These are phyloP conservation scores for Trichoderma sp. DNA, from an alignment of 2,329 filamentous ascomycete species.

Conservation along the genomic window DNA sequence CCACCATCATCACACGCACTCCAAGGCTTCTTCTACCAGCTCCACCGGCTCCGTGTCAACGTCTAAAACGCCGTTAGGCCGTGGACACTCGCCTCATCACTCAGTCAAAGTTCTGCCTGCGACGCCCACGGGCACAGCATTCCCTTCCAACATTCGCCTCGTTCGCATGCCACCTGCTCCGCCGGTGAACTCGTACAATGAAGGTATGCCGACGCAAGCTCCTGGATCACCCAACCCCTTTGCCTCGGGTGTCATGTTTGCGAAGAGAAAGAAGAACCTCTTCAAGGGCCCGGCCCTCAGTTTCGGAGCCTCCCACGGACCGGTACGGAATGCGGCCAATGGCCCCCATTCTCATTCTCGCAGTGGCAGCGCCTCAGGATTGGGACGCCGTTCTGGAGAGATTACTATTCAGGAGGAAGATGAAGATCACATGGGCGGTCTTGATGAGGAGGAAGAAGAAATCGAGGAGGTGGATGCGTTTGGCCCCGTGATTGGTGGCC, in stretches of 20 bases:
- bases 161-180: constrained; percentile 63
- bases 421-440: constrained; percentile 49
- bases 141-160: constrained; percentile 84
- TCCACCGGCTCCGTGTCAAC: constrained; percentile 74
- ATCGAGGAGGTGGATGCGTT: constrained; percentile 63
- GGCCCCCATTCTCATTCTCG: constrained; percentile 53
- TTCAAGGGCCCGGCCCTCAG: constrained; percentile 79
- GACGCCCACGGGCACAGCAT: constrained; percentile 72
- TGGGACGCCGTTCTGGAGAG: constrained; percentile 70
- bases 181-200: constrained; percentile 57
- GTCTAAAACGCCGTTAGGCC: constrained; percentile 65
- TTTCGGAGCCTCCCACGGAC: constrained; percentile 44
- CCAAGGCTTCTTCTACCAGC: constrained; percentile 91
- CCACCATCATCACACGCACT: constrained; percentile 82
- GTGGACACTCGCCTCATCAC: constrained; percentile 76
- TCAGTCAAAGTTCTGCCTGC: constrained; percentile 95
- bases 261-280: constrained; percentile 75
- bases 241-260: constrained; percentile 67
- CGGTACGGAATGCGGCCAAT: constrained; percentile 42
- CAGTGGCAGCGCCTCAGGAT: constrained; percentile 62
- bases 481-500: constrained; percentile 49
- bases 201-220: constrained; percentile 54
- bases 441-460: constrained; percentile 47
- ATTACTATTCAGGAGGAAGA: constrained; percentile 71
- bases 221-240: constrained; percentile 61